A percentile compares a stretch with the other conserved stretches of the same genome.
Evolutionary conservation across 192 early-diverging fungal genomes (phyloP).

Genomic region (Coemansia sp.): DNA sequence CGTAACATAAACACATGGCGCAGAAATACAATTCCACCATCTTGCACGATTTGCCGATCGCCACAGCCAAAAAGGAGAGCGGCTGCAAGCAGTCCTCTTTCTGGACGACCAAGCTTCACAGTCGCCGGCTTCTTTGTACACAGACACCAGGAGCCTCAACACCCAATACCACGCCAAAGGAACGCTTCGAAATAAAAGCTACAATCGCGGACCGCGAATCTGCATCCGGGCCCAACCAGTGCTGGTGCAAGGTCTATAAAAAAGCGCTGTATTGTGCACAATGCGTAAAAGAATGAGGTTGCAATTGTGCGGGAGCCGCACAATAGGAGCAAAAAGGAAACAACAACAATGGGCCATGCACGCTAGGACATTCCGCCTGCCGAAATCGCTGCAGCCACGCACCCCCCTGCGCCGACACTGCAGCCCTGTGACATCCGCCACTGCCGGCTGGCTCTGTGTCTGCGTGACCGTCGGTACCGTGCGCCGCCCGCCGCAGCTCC

Average conservation of each 20-base stretch:
- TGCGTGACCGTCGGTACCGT: not conserved
- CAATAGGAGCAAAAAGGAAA: too few species aligned
- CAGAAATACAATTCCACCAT: not conserved
- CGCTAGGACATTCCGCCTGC: slow-evolving; percentile 3
- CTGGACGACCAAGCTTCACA: not conserved
- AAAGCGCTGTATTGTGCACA: too few species aligned
- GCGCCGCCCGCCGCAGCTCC: not conserved
- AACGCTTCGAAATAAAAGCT: too few species aligned
- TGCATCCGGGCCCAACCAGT: too few species aligned
- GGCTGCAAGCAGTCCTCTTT: not conserved
- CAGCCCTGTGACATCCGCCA: slow-evolving; percentile 4
- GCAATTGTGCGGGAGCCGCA: too few species aligned
- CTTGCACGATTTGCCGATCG: not conserved
- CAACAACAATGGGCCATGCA: not conserved
- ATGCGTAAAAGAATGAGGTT: too few species aligned
- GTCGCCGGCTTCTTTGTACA: not conserved
- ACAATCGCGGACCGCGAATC: too few species aligned
- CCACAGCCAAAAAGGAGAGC: too few species aligned
- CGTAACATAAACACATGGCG: too few species aligned
- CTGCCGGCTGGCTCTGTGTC: slow-evolving; percentile 1
- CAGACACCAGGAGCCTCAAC: too few species aligned
- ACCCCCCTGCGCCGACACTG: not conserved
- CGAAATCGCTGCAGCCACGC: slow-evolving; percentile 5
- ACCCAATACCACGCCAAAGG: too few species aligned
- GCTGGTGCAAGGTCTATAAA: too few species aligned